A percentile compares a stretch with the other conserved stretches of the same genome.
phyloP scores from a whole-genome alignment of 345 rosid species.

The Sisymbrium altissimum region DNA sequence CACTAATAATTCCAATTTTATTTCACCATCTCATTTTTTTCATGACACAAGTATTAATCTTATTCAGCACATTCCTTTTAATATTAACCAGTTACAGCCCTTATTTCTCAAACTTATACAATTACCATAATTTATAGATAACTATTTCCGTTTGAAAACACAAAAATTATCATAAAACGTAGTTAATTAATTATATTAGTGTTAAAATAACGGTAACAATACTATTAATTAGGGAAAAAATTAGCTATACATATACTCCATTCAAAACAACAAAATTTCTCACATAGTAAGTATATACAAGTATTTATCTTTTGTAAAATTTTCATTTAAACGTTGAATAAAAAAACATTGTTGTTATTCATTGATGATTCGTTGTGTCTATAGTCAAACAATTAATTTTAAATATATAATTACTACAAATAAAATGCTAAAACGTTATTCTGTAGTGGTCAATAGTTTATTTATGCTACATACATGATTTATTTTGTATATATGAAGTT shows the following conservation, averaged over 20 bases:
- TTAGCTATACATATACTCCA: background rate
- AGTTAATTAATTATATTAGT: too few species aligned
- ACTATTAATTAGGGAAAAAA: too few species aligned
- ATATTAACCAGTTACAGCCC: too few species aligned
- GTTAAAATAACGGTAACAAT: too few species aligned
- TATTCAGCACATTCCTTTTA: too few species aligned
- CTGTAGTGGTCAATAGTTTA: background rate
- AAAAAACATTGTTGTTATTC: background rate
- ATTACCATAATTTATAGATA: too few species aligned
- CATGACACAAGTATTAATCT: too few species aligned
- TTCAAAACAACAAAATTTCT: background rate
- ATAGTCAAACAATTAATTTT: background rate
- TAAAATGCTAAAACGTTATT: background rate
- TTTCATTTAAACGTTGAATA: background rate
- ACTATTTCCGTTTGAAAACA: background rate
- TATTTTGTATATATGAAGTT: background rate
- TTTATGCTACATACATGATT: slow-evolving; percentile 4
- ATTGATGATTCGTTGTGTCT: background rate
- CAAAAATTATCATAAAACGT: background rate
- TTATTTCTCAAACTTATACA: too few species aligned
- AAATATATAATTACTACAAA: background rate
- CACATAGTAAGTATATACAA: background rate
- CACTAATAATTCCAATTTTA: too few species aligned
- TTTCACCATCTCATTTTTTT: too few species aligned
- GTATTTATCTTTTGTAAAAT: background rate